phyloP scores from a whole-genome alignment of 2,329 filamentous ascomycete species.

The Fusarium sp. region DNA sequence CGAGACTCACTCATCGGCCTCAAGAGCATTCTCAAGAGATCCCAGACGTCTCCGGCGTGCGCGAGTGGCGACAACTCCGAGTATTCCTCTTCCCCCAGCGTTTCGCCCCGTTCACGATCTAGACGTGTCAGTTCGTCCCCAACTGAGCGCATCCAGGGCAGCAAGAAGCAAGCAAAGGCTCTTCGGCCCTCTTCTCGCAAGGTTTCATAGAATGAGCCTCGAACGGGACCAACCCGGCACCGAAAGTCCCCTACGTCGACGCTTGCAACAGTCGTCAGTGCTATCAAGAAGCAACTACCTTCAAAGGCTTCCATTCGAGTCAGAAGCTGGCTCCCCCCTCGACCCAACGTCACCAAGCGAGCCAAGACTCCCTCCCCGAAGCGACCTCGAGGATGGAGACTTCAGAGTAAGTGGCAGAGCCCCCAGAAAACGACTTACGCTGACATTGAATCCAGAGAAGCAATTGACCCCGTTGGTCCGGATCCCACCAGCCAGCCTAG shows the following conservation, averaged over 20 bases:
- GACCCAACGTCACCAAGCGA: neutral
- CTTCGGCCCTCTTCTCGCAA: constrained; percentile 9
- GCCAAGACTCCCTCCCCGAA: neutral
- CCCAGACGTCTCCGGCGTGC: neutral
- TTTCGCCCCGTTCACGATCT: constrained; percentile 14
- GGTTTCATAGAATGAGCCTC: constrained; percentile 12
- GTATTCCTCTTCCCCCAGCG: neutral
- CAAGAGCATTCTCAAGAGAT: constrained; percentile 36
- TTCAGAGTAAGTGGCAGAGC: constrained; percentile 24
- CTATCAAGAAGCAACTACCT: constrained; percentile 3
- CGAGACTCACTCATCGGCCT: constrained; percentile 28
- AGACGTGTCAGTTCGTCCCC: constrained; percentile 21
- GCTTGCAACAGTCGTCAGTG: neutral
- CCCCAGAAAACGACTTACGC: neutral
- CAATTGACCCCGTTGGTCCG: constrained; percentile 7
- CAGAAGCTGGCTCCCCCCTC: constrained; percentile 13
- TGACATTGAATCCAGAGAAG: constrained; percentile 26
- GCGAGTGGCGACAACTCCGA: neutral
- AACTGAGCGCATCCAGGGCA: constrained; percentile 25
- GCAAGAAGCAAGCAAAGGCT: constrained; percentile 25
- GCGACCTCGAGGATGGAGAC: constrained; percentile 18
- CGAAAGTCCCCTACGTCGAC: neutral
- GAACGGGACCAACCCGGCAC: neutral
- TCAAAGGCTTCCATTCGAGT: neutral
- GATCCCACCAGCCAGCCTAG: neutral